These are phyloP conservation scores for Hypoxylon sp. DNA, from an alignment of 2,329 filamentous ascomycete genomes.

Conservation along the genomic window DNA sequence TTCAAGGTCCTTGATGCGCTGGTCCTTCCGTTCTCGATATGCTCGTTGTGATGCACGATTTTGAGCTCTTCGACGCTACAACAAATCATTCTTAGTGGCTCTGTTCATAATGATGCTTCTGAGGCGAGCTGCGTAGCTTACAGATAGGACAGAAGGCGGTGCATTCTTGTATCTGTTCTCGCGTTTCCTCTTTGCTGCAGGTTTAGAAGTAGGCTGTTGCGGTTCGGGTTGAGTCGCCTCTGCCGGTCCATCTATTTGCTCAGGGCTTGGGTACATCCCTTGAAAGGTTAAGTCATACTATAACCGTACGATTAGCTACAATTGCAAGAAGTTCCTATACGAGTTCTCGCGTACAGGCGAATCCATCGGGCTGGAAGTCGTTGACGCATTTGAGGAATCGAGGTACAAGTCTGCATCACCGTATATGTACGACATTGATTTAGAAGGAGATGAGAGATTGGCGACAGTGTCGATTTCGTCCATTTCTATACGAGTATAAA, in stretches of 20 bases:
- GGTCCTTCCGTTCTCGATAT: constrained; percentile 74
- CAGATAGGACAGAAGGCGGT: constrained; percentile 64
- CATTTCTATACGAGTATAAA: constrained; percentile 47
- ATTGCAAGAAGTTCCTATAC: background rate
- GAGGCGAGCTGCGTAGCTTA: constrained; percentile 52
- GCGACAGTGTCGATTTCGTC: constrained; percentile 52
- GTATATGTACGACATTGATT: constrained; percentile 55
- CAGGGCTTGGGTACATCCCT: constrained; percentile 47
- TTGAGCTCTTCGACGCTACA: constrained; percentile 70
- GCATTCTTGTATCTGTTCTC: constrained; percentile 69
- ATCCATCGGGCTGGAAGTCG: constrained; percentile 57
- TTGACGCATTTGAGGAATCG: constrained; percentile 54
- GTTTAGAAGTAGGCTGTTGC: constrained; percentile 53
- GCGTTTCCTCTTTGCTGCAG: constrained; percentile 63
- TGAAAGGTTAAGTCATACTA: constrained; percentile 56
- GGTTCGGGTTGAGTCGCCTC: constrained; percentile 45
- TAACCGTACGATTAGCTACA: constrained; percentile 35
- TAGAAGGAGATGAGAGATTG: constrained; percentile 55
- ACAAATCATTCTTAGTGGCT: constrained; percentile 34
- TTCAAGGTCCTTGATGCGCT: constrained; percentile 75
- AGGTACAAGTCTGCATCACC: constrained; percentile 57
- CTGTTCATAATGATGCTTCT: constrained; percentile 7
- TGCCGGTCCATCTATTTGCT: constrained; percentile 47
- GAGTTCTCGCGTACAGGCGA: constrained; percentile 55
- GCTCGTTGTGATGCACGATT: constrained; percentile 73